Evolutionary conservation across 805 yeast genomes (phyloP).

Genomic region (Clavispora asparagi): DNA sequence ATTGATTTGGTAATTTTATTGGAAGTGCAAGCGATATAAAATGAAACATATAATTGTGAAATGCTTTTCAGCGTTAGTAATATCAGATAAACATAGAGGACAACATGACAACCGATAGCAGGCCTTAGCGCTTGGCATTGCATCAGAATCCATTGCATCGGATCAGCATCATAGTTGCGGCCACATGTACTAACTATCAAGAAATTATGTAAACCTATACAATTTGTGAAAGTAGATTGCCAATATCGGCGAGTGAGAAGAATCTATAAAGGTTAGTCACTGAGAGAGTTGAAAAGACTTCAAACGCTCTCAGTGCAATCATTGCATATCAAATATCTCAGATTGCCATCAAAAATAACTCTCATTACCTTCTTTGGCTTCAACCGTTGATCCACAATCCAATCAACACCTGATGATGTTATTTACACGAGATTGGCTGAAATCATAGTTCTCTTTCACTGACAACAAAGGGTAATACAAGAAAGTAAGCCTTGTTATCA

Average conservation of each 20-base stretch:
- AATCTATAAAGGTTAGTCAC: neutral
- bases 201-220: constrained; percentile 4
- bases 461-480: neutral
- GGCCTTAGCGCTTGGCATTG: neutral
- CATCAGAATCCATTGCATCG: neutral
- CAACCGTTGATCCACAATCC: neutral
- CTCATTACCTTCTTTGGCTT: neutral
- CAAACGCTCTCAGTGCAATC: neutral
- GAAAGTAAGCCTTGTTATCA: neutral
- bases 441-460: neutral
- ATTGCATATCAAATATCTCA: neutral
- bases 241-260: neutral
- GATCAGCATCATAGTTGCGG: constrained; percentile 1
- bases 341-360: neutral
- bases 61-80: neutral
- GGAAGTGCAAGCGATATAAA: neutral
- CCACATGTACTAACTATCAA: constrained; percentile 4
- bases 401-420: neutral
- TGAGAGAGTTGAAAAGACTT: neutral
- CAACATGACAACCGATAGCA: neutral
- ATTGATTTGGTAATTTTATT: neutral
- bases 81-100: neutral
- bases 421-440: constrained; percentile 1
- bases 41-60: neutral
- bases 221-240: neutral